These are phyloP conservation scores for Bombardia bombarda DNA, from an alignment of 495 filamentous ascomycete species.

Conservation along the genomic window DNA sequence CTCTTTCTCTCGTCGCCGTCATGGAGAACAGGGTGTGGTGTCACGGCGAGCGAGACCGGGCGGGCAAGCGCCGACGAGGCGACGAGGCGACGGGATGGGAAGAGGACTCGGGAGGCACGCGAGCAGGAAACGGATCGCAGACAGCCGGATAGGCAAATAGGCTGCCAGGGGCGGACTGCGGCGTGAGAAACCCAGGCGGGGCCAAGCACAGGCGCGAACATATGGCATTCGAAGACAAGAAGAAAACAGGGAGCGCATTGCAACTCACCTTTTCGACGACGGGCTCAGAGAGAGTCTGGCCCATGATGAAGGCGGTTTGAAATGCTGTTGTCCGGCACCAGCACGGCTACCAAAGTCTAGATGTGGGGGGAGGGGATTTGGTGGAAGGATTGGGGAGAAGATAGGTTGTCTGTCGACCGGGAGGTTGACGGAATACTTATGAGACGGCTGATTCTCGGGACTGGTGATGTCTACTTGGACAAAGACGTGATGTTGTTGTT, in stretches of 20 bases:
- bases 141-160: neutral
- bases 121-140: neutral
- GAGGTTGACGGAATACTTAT: no score
- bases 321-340: constrained; percentile 15
- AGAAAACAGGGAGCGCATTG: no score
- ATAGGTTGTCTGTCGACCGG: neutral
- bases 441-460: no score
- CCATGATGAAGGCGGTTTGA: constrained; percentile 52
- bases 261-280: constrained; percentile 92
- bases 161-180: neutral
- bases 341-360: constrained; percentile 17
- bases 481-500: no score
- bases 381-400: neutral
- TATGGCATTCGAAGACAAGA: no score
- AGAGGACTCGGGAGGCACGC: neutral
- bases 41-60: no score
- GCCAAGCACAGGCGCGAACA: no score
- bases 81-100: neutral
- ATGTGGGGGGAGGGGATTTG: constrained; percentile 2
- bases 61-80: no score
- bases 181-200: neutral
- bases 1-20: no score
- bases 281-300: constrained; percentile 98
- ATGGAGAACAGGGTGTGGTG: no score
- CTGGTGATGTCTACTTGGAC: no score